These are phyloP conservation scores for Phlebiopsis gigantea DNA, from an alignment of 768 basidiomycete genomes.

Conservation along the genomic window DNA sequence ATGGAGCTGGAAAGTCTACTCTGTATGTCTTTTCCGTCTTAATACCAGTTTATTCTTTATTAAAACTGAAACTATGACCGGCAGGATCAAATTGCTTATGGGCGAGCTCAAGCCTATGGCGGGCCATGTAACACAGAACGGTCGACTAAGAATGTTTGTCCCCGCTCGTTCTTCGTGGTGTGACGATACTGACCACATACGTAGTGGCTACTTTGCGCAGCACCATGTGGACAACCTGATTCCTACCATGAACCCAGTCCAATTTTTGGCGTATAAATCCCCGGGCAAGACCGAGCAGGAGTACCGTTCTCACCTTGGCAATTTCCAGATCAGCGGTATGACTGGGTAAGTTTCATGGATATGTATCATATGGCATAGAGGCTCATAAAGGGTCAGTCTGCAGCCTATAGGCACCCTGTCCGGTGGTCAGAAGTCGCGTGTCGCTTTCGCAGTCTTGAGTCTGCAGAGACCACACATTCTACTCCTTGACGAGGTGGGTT, in stretches of 20 bases:
- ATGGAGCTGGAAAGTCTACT: conserved; percentile 96
- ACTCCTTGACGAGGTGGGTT: conserved; percentile 95
- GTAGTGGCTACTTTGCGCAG: conserved; percentile 87
- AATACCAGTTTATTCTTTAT: neutral
- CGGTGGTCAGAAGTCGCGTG: conserved; percentile 95
- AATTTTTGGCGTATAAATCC: conserved; percentile 87
- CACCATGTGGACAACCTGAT: conserved; percentile 92
- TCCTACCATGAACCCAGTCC: conserved; percentile 84
- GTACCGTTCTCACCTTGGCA: conserved; percentile 90
- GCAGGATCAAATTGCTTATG: conserved; percentile 89
- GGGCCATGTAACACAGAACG: conserved; percentile 87
- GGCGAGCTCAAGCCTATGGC: conserved; percentile 69
- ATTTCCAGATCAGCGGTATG: conserved; percentile 96
- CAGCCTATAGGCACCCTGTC: conserved; percentile 89
- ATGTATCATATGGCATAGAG: neutral
- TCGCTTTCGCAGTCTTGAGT: conserved; percentile 85
- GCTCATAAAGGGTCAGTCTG: conserved; percentile 37
- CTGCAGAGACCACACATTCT: conserved; percentile 88
- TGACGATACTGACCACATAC: neutral
- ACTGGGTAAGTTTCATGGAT: conserved; percentile 56
- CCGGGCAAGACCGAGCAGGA: conserved; percentile 96
- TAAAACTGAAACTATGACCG: neutral
- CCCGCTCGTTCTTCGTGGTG: neutral
- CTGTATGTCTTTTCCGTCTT: conserved; percentile 37
- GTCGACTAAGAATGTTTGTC: conserved; percentile 80